Base-by-base conservation (phyloP, 148 eudicot genomes). In the Amaranthus cruentus region DNA sequence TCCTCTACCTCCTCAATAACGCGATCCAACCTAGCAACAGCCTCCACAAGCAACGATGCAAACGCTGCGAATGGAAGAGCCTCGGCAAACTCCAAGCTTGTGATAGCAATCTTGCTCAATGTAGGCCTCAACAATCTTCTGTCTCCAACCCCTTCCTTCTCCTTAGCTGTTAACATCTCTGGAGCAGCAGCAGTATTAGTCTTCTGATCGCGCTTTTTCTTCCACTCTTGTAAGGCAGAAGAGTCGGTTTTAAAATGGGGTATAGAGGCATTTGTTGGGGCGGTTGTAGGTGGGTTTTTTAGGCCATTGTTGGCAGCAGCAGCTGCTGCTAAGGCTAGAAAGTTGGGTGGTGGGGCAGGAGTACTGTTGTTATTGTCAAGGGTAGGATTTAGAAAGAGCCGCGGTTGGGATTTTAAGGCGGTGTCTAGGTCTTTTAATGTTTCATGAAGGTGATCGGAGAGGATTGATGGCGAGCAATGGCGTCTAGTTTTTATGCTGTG, bases 11-110 rank as follows among this genome's bases (percentile, higher is more conserved):
- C 93, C 72, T 88, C 93, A 15, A 95, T 90, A 51, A 95, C 88
- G 47, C 72, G 85, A 77, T 95, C 97, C 56, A 95, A 91, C 80
- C 91, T 88, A 0, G 97, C 98, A 62, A 95, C 98, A 0, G 83
- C 77, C 90, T 95, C 98, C 71, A 95, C 93, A 6, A 95, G 74
- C 82, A 91, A 55, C 47, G 98, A 88, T 51, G 96, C 97, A 73
- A 95, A 95, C 0, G 98, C 98, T 2, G 98, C 96, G 48, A 95
- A 91, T 1, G 98, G 98, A 10, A 95, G 88, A n/a, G 98, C 97
- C 81, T 95, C 98, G 0, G 98, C 89, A 68, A 95, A 93, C 83
- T 93, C 96, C 1, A 93, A 83, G 78, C 96, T 90, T 7, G 88
- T 88, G 48, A 82, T 81, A 0, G 88, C 83, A 15, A 90, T 79